Base-by-base conservation (phyloP, 768 basidiomycete genomes). In the Pleurotus citrinopileatus region DNA sequence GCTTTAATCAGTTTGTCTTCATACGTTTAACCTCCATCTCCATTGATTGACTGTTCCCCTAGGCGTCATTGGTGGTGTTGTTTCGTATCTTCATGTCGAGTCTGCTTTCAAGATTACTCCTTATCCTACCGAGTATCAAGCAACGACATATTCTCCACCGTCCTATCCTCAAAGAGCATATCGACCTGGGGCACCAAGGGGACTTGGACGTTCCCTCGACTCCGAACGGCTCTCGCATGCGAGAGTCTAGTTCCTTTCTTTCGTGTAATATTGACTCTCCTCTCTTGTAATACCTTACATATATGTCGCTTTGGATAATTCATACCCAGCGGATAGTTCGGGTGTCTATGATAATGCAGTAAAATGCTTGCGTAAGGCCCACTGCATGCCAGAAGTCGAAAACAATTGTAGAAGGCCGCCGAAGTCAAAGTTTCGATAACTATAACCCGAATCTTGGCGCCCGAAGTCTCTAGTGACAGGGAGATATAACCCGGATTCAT, bases 21-120 rank as follows among this genome's bases (percentile, higher is more conserved):
- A 5, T 19, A 15, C 19, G n/a, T 12, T 9, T 20, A 8, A 40
- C 19, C 38, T 40, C n/a, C n/a, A n/a, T n/a, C n/a, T n/a, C n/a
- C n/a, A 2, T n/a, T 19, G 7, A 40, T n/a, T 19, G 38, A 19
- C 32, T 34, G n/a, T 48, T 6, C 7, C 1, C 29, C 10, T 29
- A 51, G 48, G 48, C 25, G 17, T 37, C n/a, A 22, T 20, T 36
- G 48, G 48, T 22, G 27, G 22, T 37, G 23, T 51, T 25, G 48
- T 51, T 36, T 51, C 29, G 7, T 51, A 51, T 22, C 23, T 51
- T n/a, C 48, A 51, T 32, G 48, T 51, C 23, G 48, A 51, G 34
- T 10, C 29, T 26, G 48, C 48, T 6, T 51, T 34, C 48, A 51
- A 51, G 48, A 51, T 51, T 34, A 51, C 48, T n/a, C 48, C 48